phyloP scores from a whole-genome alignment of 2,329 filamentous ascomycete genomes.

The Scedosporium apiospermum region DNA sequence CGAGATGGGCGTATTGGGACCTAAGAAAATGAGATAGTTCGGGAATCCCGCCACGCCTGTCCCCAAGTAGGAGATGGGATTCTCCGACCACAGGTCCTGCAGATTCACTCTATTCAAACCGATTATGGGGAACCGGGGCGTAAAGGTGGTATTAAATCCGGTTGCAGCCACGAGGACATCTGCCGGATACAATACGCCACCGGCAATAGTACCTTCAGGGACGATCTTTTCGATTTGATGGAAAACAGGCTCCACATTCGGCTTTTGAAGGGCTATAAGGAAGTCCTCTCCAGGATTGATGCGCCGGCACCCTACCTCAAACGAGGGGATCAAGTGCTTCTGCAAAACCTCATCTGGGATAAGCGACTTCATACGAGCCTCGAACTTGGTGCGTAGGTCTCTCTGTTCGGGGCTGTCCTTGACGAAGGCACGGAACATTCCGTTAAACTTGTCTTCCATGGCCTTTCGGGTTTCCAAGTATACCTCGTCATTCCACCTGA shows the following conservation, averaged over 20 bases:
- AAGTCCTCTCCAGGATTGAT: slow-evolving; percentile 28
- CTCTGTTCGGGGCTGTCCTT: background rate
- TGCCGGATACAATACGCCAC: slow-evolving; percentile 12
- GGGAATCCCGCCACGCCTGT: background rate
- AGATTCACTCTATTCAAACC: slow-evolving; percentile 7
- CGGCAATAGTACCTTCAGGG: slow-evolving; percentile 15
- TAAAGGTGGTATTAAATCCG: slow-evolving; percentile 13
- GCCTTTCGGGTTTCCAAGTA: background rate
- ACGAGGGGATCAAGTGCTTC: background rate
- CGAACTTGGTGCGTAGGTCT: slow-evolving; percentile 15
- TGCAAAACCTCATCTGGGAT: slow-evolving; percentile 16
- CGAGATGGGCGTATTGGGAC: slow-evolving; percentile 20
- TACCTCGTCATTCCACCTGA: background rate
- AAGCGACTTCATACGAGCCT: slow-evolving; percentile 28
- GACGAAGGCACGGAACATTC: background rate
- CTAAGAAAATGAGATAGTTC: slow-evolving; percentile 12
- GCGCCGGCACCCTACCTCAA: slow-evolving; percentile 8
- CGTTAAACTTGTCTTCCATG: background rate
- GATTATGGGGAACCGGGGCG: slow-evolving; percentile 15
- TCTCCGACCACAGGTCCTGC: background rate
- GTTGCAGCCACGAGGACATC: slow-evolving; percentile 24
- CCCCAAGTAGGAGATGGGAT: background rate
- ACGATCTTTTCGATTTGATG: slow-evolving; percentile 16
- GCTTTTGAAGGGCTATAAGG: slow-evolving; percentile 27
- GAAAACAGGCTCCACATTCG: slow-evolving; percentile 29